Evolutionary conservation across 2,329 filamentous ascomycete genomes (phyloP).

Genomic region (Coniochaeta pulveracea): DNA sequence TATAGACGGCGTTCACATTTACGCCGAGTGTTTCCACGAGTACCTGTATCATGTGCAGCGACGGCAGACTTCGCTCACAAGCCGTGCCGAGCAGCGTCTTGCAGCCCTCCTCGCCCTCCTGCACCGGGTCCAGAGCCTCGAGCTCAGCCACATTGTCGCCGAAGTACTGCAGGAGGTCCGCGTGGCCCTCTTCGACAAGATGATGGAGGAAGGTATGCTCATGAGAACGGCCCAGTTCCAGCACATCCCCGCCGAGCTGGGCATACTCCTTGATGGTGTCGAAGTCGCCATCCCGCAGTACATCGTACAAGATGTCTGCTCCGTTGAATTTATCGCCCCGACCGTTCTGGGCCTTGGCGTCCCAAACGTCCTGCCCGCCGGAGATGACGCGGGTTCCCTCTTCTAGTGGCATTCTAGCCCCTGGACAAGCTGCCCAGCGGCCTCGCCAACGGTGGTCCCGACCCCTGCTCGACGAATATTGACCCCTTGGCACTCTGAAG

Average conservation of each 20-base stretch:
- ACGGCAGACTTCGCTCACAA: background rate
- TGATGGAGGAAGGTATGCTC: background rate
- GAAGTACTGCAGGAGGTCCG: background rate
- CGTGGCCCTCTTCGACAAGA: background rate
- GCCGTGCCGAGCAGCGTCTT: background rate
- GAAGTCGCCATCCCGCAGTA: background rate
- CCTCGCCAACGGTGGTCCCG: background rate
- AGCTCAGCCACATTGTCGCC: background rate
- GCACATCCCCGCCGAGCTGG: background rate
- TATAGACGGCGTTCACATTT: background rate
- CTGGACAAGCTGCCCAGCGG: background rate
- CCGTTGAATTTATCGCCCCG: background rate
- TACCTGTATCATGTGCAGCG: background rate
- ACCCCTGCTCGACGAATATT: background rate
- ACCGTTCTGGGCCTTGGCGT: background rate
- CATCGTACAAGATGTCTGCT: background rate
- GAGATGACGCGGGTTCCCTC: background rate
- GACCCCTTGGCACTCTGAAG: background rate
- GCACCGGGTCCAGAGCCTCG: background rate
- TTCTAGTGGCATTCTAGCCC: background rate
- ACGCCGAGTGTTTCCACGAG: background rate
- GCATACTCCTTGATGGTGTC: slow-evolving; percentile 1
- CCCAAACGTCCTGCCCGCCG: background rate
- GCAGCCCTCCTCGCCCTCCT: background rate
- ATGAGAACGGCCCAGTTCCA: background rate